phyloP scores from a whole-genome alignment of 148 eudicot species.

The Arctostaphylos glauca region DNA sequence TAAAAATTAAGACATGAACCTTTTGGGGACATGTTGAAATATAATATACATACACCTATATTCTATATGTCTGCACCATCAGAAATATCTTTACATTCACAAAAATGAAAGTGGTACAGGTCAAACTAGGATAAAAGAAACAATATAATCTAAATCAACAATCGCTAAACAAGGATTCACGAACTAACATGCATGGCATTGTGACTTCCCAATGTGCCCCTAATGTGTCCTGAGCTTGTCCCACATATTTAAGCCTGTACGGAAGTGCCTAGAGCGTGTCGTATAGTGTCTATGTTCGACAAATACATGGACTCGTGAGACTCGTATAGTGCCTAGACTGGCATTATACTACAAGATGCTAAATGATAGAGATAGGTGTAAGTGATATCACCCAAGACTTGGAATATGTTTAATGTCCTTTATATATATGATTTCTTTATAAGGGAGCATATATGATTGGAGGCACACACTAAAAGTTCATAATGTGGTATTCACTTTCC shows the following conservation, averaged over 20 bases:
- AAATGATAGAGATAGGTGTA: background rate
- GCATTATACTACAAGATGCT: background rate
- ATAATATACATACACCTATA: background rate
- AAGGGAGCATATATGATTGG: background rate
- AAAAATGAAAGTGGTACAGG: background rate
- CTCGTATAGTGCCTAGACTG: no score
- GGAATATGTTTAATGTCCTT: background rate
- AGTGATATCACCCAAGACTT: background rate
- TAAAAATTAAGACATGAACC: background rate
- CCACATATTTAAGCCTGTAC: background rate
- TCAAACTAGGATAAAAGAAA: background rate
- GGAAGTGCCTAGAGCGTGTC: background rate
- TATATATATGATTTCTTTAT: background rate
- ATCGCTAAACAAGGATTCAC: background rate
- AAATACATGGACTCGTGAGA: background rate
- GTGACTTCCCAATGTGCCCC: background rate
- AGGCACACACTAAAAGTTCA: conserved; percentile 1
- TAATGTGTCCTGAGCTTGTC: background rate
- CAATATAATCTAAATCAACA: background rate
- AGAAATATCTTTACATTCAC: background rate
- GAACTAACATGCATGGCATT: background rate
- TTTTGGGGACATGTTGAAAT: background rate
- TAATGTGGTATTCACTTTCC: background rate
- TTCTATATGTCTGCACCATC: background rate
- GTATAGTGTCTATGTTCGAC: background rate